Evolutionary conservation across 2,329 filamentous ascomycete species (phyloP), one percentile per base, ranked within the genome.

Genomic region (Metarhizium sp.): DNA sequence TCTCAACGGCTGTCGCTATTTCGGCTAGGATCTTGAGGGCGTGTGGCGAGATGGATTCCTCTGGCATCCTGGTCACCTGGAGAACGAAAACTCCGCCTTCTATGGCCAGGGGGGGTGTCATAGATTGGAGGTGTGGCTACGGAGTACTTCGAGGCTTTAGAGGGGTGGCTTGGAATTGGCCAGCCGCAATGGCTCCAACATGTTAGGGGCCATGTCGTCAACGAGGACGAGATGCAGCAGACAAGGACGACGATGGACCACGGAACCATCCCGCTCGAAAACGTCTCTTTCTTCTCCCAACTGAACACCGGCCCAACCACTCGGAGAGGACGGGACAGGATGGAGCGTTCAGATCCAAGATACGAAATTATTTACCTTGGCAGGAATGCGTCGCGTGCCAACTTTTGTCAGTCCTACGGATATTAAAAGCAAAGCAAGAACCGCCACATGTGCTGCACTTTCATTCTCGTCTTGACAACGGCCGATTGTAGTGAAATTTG

Each of bases 1-100:
- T 53, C 20, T 46, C 55, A 60, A 59, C 59, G 57, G 58, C 53
- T 55, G 32, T 59, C 55, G 53, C 46, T 55, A 54, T 56, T 51
- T 51, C 55, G 57, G 48, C 50, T 36, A 18, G 16, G 29, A 30
- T 30, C 16, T 42, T 18, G 38, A 20, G 42, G 45, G 32, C 14
- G 34, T 14, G 34, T 2, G 45, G 25, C 29, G 45, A n/a, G 50
- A 36, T 20, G n/a, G 43, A 51, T 47, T n/a, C 8, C 20, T 25
- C n/a, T 25, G 16, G 32, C 50, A 46, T 49, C 47, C 50, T 48
- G 46, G 56, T 55, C 56, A 57, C 52, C 55, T 54, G 52, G 49
- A 52, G 42, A 57, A 49, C 36, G 50, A 50, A 51, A n/a, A 50
- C 50, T 53, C 50, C 40, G 46, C 32, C 30, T 18, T 46, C 14